Base-by-base conservation (phyloP, 805 yeast species). In the Barnettozyma pratensis region DNA sequence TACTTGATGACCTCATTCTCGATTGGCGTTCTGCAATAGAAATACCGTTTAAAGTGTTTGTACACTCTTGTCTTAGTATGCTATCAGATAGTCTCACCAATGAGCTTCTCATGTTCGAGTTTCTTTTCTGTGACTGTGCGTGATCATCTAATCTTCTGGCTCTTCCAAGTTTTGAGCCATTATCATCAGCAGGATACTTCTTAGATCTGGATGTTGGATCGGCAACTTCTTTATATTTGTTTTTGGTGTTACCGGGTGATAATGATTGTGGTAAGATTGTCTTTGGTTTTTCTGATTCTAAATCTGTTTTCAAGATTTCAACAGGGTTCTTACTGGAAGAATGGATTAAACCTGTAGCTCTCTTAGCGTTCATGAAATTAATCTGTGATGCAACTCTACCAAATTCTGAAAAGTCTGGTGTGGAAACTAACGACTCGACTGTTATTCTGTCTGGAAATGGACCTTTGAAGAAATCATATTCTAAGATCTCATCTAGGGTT, bases 211-310 rank as follows among this genome's bases (percentile, higher is more conserved):
- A 47, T 4, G 59, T 42, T 26, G 63, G 58, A 36, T 63, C 67
- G 3, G 64, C 56, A 28, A 65, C 58, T 62, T 86, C 94, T 64
- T 84, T 84, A 68, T 91, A 91, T 69, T 91, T 91, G 66, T 76
- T 82, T 63, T 82, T 86, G 41, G 96, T 89, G 62, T 88, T 90
- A 56, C 92, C 92, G 14, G 98, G 98, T 27, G 97, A 90, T 62
- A 91, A 77, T 3, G 96, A 86, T 58, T 84, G 86, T 36, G 98
- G 98, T 57, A 91, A 72, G 51, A 91, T 76, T 4, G 87, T 67
- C 57, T 72, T 77, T 42, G 85, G 83, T 58, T 76, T 79, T 63
- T 83, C 87, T 47, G 85, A 79, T 56, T 81, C 83, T 56, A 84
- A 70, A 63, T 84, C 91, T 1, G 85, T 75, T 62, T 76, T 80